Evolutionary conservation across 768 basidiomycete genomes (phyloP), one percentile per base, ranked within the genome.

Genomic region (Strobilomyces echinocephalus): DNA sequence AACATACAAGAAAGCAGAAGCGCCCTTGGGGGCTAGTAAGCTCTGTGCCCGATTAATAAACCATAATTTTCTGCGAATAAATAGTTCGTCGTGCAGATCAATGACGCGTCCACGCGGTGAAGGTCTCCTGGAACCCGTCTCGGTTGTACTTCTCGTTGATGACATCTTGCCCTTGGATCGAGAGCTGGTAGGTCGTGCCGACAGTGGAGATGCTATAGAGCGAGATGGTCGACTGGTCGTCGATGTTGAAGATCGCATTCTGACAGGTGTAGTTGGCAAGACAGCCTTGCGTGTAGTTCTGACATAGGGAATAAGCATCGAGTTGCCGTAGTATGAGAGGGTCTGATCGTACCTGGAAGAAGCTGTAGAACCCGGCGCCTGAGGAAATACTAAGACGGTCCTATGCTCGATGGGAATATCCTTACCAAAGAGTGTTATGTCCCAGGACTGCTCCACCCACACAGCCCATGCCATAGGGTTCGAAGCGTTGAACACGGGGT

Each of bases 341-440:
- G 21, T 16, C 24, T 7, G 18, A 9, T 50, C 62, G 48, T 60
- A 74, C 77, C 62, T 70, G 68, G 76, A 75, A 81, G 69, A 81
- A 81, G 61, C 72, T 77, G 67, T 81, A 81, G 44, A 78, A 65
- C 1, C 79, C 79, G 5, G 73, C 77, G 34, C 79, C 76, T 76
- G 48, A 21, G 41, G 6, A 15, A 3, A 38, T 9, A 5, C 6
- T 50, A 20, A 62, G 55, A 51, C 20, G 50, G 38, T 30, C 3
- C 6, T 33, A 14, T 7, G 8, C 10, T 8, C 12, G 24, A 52
- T 16, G 10, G 24, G 48, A 26, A 26, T 4, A 4, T 14, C 24
- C 65, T 50, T 33, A 72, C 77, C 79, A 59, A 76, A 81, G 53
- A 80, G 56, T 5, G 75, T 65, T 38, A 81, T 73, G 56, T 72